Evolutionary conservation across 352 stramenopile species (phyloP).

Genomic region (Pythium rhizo-oryzae): DNA sequence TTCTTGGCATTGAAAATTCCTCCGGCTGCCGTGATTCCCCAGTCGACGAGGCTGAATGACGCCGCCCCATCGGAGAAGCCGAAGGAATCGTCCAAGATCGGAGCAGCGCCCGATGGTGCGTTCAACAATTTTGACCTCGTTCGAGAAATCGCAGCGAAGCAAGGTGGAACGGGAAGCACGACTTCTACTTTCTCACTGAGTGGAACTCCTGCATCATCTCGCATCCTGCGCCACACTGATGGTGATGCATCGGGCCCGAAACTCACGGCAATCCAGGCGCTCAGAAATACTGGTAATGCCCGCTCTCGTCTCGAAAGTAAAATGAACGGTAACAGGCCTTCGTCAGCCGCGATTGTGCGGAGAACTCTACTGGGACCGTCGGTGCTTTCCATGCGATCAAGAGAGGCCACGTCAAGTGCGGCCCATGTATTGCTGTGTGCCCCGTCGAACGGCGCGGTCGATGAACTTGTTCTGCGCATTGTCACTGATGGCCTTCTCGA

Average conservation of each 20-base stretch:
- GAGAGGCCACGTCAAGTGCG: slow-evolving; percentile 34
- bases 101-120: slow-evolving; percentile 4
- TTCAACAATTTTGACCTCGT: slow-evolving; percentile 61
- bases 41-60: background rate
- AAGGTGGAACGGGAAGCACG: background rate
- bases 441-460: slow-evolving; percentile 91
- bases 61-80: background rate
- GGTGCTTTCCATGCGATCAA: slow-evolving; percentile 15
- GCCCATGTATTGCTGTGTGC: slow-evolving; percentile 87
- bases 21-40: slow-evolving; percentile 44
- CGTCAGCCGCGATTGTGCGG: slow-evolving; percentile 43
- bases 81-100: slow-evolving; percentile 5
- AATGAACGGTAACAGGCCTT: slow-evolving; percentile 32
- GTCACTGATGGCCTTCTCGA: slow-evolving; percentile 84
- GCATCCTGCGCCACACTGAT: slow-evolving; percentile 63
- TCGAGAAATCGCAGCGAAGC: slow-evolving; percentile 35
- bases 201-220: slow-evolving; percentile 46
- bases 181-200: slow-evolving; percentile 56
- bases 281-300: slow-evolving; percentile 56
- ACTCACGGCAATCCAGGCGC: slow-evolving; percentile 59
- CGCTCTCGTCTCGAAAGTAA: slow-evolving; percentile 75
- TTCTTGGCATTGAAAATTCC: slow-evolving; percentile 69
- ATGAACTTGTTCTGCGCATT: slow-evolving; percentile 88
- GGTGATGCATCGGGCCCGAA: slow-evolving; percentile 32
- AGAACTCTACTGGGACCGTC: slow-evolving; percentile 46